A percentile compares a stretch with the other conserved stretches of the same genome.
Evolutionary conservation across 192 early-diverging fungal genomes (phyloP).

Genomic region (Lunasporangiospora selenospora): DNA sequence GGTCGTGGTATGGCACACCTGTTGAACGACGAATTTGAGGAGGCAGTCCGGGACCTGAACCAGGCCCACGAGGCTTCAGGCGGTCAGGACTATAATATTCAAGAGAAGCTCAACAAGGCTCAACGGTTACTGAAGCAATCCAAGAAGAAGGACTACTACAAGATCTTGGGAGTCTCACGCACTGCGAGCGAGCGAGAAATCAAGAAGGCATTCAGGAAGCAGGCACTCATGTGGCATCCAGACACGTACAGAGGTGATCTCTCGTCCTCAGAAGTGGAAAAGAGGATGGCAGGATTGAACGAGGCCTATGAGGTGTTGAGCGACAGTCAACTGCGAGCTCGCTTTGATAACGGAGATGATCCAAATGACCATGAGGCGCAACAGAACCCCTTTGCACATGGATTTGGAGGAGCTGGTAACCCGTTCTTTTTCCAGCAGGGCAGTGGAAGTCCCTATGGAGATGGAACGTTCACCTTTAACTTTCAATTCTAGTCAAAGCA

Average conservation of each 20-base stretch:
- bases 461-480: slow-evolving; percentile 55
- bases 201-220: slow-evolving; percentile 90
- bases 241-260: slow-evolving; percentile 83
- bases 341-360: slow-evolving; percentile 81
- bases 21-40: slow-evolving; percentile 76
- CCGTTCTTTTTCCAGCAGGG: slow-evolving; percentile 63
- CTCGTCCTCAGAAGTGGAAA: slow-evolving; percentile 75
- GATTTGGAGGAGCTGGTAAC: slow-evolving; percentile 53
- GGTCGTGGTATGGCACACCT: slow-evolving; percentile 74
- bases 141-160: slow-evolving; percentile 92
- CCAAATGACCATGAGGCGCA: slow-evolving; percentile 73
- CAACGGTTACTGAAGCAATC: slow-evolving; percentile 62
- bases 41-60: slow-evolving; percentile 75
- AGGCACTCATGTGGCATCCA: slow-evolving; percentile 89
- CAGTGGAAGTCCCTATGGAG: slow-evolving; percentile 53
- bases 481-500: slow-evolving; percentile 46
- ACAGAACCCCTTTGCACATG: slow-evolving; percentile 60
- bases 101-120: slow-evolving; percentile 65
- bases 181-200: slow-evolving; percentile 81
- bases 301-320: slow-evolving; percentile 89
- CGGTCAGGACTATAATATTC: slow-evolving; percentile 60
- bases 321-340: slow-evolving; percentile 66
- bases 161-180: slow-evolving; percentile 84
- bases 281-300: slow-evolving; percentile 94
- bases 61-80: slow-evolving; percentile 69